These are phyloP conservation scores for Ceratobasidium sp. DNA, from an alignment of 1,284 basidiomycete species.

Conservation along the genomic window DNA sequence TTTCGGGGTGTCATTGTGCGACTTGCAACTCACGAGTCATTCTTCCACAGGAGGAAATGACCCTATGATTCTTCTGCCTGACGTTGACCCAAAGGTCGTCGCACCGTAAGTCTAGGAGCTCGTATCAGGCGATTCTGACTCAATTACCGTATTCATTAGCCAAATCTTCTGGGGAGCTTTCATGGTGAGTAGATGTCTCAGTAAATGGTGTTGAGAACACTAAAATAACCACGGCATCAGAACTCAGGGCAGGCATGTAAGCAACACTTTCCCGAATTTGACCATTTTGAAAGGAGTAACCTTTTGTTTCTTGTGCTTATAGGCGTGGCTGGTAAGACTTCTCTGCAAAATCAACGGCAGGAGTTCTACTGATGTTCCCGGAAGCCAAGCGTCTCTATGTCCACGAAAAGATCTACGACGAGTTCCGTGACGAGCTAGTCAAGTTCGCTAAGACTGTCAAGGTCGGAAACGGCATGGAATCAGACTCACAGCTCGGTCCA, in stretches of 20 bases:
- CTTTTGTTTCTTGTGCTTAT: too few relatives aligned
- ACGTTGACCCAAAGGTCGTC: slow-evolving; percentile 74
- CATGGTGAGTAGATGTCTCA: slow-evolving; percentile 11
- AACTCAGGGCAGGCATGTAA: slow-evolving; percentile 39
- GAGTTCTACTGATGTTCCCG: neutral
- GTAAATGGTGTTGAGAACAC: neutral
- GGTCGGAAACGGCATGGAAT: slow-evolving; percentile 55
- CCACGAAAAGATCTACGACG: slow-evolving; percentile 61
- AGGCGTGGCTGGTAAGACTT: neutral
- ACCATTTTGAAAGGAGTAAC: too few relatives aligned
- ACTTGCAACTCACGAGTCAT: slow-evolving; percentile 50
- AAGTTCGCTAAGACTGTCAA: slow-evolving; percentile 56
- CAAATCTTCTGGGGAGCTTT: slow-evolving; percentile 32
- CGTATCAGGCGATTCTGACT: neutral
- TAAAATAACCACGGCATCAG: neutral
- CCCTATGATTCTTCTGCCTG: slow-evolving; percentile 59
- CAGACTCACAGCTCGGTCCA: slow-evolving; percentile 29
- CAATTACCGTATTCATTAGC: neutral
- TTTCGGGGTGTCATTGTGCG: neutral
- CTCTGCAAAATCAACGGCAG: neutral
- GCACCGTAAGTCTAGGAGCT: slow-evolving; percentile 14
- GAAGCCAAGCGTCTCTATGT: slow-evolving; percentile 58
- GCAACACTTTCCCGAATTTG: too few relatives aligned
- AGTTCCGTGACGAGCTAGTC: slow-evolving; percentile 53
- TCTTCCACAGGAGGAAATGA: slow-evolving; percentile 60